Conservation (phyloP, 2,329 filamentous ascomycete species). For the Hypoxylon sp. region DNA sequence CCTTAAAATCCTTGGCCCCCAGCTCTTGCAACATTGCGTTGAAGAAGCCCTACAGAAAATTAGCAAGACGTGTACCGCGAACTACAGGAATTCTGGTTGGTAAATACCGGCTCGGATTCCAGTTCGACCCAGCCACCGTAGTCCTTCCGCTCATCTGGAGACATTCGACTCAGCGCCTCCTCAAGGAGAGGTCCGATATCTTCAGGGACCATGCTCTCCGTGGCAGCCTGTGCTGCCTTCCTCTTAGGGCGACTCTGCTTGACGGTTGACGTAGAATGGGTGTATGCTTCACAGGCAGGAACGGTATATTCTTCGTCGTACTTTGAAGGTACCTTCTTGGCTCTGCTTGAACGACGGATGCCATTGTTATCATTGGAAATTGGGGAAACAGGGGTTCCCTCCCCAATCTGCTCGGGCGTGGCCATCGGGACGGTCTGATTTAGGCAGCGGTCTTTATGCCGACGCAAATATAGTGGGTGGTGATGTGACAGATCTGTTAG, state of each 20-base stretch:
- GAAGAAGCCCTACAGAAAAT: constrained; percentile 77
- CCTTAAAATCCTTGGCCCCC: constrained; percentile 79
- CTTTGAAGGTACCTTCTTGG: constrained; percentile 43
- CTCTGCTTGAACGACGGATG: constrained; percentile 45
- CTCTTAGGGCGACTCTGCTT: constrained; percentile 60
- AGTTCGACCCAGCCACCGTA: constrained; percentile 87
- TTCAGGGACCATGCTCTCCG: constrained; percentile 53
- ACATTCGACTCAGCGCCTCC: constrained; percentile 64
- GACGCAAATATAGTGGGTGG: background rate
- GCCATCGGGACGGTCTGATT: constrained; percentile 22
- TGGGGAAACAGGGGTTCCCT: constrained; percentile 12
- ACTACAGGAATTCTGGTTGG: background rate
- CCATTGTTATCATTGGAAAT: constrained; percentile 23
- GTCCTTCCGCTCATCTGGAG: constrained; percentile 66
- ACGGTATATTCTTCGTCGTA: constrained; percentile 46
- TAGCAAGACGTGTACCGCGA: constrained; percentile 25
- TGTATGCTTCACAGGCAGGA: constrained; percentile 33
- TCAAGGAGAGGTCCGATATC: constrained; percentile 58
- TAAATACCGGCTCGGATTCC: constrained; percentile 85
- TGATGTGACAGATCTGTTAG: background rate
- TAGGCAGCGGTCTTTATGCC: background rate
- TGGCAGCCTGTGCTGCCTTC: constrained; percentile 58
- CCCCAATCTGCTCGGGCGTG: constrained; percentile 7
- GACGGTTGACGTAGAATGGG: constrained; percentile 26
- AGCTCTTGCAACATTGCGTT: constrained; percentile 86